A percentile compares a stretch with the other conserved stretches of the same genome.
Conservation (phyloP, 768 basidiomycete genomes). For the Scleroderma bovista region DNA sequence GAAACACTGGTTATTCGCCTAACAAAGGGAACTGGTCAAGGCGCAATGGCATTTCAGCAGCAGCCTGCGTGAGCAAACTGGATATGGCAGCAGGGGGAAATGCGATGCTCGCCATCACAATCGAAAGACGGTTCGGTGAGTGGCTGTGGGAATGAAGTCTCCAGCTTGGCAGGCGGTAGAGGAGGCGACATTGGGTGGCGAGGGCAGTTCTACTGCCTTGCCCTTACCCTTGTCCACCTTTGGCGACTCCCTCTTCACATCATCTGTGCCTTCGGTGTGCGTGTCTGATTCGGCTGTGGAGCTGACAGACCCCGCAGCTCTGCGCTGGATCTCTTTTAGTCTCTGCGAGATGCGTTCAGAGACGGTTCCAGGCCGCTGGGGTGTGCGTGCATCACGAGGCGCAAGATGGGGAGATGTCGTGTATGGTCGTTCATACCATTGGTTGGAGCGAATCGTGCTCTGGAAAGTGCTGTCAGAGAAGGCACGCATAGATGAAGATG, state of each 20-base stretch:
- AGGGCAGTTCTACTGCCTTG: too few relatives aligned
- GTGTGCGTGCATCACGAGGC: conserved; percentile 47
- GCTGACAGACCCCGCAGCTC: conserved; percentile 27
- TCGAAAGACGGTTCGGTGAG: too few relatives aligned
- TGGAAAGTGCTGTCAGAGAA: conserved; percentile 24
- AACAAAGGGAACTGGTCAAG: conserved; percentile 71
- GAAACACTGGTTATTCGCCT: conserved; percentile 80
- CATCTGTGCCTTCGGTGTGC: conserved; percentile 18
- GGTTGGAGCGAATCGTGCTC: conserved; percentile 84
- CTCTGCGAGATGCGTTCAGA: conserved; percentile 83
- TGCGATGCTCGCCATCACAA: conserved; percentile 23
- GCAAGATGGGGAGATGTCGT: conserved; percentile 70
- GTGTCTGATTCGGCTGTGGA: conserved; percentile 21
- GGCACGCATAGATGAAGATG: too few relatives aligned
- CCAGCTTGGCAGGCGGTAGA: conserved; percentile 45
- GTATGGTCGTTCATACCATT: conserved; percentile 60
- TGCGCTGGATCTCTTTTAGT: conserved; percentile 67
- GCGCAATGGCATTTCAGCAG: conserved; percentile 60
- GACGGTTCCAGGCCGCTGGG: conserved; percentile 71
- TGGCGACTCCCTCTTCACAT: conserved; percentile 32
- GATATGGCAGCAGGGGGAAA: too few relatives aligned
- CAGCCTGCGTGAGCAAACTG: conserved; percentile 70
- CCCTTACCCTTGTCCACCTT: too few relatives aligned
- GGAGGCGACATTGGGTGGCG: conserved; percentile 68
- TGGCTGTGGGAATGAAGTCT: too few relatives aligned